Evolutionary conservation across 2,329 filamentous ascomycete species (phyloP), one percentile per base, ranked within the genome.

Genomic region (Aspergillus nomiae): DNA sequence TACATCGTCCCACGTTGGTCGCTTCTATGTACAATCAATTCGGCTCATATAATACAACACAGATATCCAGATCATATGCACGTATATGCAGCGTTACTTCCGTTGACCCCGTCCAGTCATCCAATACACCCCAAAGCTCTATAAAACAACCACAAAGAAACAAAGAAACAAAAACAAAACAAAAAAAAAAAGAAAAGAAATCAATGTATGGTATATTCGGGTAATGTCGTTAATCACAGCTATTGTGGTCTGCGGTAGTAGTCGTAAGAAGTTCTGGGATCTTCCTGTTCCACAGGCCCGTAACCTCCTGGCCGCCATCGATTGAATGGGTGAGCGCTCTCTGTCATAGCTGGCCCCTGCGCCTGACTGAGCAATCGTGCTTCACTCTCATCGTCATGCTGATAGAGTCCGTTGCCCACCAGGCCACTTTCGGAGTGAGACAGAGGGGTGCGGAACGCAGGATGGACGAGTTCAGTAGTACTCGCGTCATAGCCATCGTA

Each of bases 331-430:
- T 61, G 63, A 55, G 63, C 67, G 28, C 61, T 50, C 28, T 70
- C 70, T 6, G 46, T 65, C 28, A 67, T 69, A 30, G 63, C 74
- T 0, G 75, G 75, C 6, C 58, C 67, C 59, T 81, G 78, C 2
- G 76, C 76, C 59, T 79, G 71, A 32, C 65, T 72, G 21, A 82
- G 68, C 10, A 82, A 69, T 32, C 71, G 68, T 1, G 74, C 74
- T 58, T 79, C 78, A 48, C 78, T 80, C 63, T 81, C 80, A 61
- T 80, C 78, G 1, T 65, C 64, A 5, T 74, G 71, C 2, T 70
- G 71, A 59, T 80, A 81, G 24, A 78, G 62, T 0, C 72, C 72
- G 5, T 62, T 61, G 30, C 63, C 57, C 38, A 67, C 46, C 41
- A 61, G n/a, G 11, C 65, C 66, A 61, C 72, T 73, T 53, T 71